Evolutionary conservation across 164 flowering plant genomes (phyloP), one percentile per base, ranked within the genome.

Genomic region (Hamamelis virginiana): DNA sequence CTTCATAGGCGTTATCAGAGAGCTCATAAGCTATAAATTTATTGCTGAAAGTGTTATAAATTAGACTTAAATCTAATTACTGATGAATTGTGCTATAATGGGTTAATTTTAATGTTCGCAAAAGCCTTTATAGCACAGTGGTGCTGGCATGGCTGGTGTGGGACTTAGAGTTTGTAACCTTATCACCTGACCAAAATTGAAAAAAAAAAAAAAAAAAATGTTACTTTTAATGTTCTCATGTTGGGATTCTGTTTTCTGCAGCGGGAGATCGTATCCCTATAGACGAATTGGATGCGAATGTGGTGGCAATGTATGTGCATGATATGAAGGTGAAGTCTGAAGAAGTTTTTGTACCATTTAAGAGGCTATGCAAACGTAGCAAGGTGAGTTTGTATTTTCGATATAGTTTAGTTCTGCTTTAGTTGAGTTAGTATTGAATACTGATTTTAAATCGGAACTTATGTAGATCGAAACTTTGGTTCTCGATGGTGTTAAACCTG

Each of bases 401-500:
- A 66, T 38, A 28, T 27, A 9, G 15, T 6, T 33, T 28, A 1
- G 0, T 25, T 18, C n/a, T 59, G 25, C 18, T 44, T 22, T 38
- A 4, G 8, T 57, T 61, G 38, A 47, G 51, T 38, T 67, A n/a
- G 45, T 19, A 16, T 58, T 51, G 59, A 41, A 59, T 59, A 14
- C 21, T 77, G 41, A 26, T 16, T 46, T 55, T 53, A 33, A 38
- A 56, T 57, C 48, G 21, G 21, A 46, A 3, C 19, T 46, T 44
- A 26, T 71, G 47, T 72, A 90, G 96, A 72, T 90, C 65, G 96
- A 89, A 79, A 86, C 86, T 25, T 55, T 89, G 84, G 69, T 94
- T 60, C 74, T 94, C 62, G 93, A 89, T 68, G 93, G 86, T 76
- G 87, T 84, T 43, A 76, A 89, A 75, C 89, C 93, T 60, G 88